Evolutionary conservation across 2,329 filamentous ascomycete species (phyloP).

Genomic region (Chaetomium olivaceum): DNA sequence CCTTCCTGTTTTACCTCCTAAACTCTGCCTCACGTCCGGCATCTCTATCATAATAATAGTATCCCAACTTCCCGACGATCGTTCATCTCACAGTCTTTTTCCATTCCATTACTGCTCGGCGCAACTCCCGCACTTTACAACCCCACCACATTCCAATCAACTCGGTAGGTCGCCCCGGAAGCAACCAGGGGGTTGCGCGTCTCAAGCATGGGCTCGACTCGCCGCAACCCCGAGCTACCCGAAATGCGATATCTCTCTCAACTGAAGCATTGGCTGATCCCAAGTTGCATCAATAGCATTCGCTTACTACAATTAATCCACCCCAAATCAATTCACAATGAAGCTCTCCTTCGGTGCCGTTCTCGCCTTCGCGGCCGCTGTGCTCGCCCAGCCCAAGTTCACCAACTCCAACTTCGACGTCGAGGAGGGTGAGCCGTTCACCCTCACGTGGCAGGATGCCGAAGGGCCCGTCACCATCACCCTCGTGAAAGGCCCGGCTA

Average conservation of each 20-base stretch:
- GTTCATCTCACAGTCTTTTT: slow-evolving; percentile 23
- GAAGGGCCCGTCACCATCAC: slow-evolving; percentile 45
- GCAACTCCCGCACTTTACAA: slow-evolving; percentile 11
- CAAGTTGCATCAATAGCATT: slow-evolving; percentile 14
- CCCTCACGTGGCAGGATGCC: slow-evolving; percentile 46
- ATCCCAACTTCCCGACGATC: slow-evolving; percentile 31
- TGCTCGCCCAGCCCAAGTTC: slow-evolving; percentile 35
- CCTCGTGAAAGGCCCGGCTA: slow-evolving; percentile 43
- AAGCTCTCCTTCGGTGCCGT: slow-evolving; percentile 43
- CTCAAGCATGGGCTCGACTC: background rate
- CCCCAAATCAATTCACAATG: slow-evolving; percentile 41
- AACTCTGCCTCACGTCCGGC: slow-evolving; percentile 10
- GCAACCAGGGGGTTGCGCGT: slow-evolving; percentile 1
- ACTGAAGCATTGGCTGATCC: slow-evolving; percentile 11
- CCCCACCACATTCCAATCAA: slow-evolving; percentile 21
- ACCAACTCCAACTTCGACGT: slow-evolving; percentile 39
- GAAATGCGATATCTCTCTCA: background rate
- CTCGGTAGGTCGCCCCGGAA: slow-evolving; percentile 18
- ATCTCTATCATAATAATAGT: slow-evolving; percentile 30
- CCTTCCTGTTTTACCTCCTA: slow-evolving; percentile 18
- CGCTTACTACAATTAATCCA: slow-evolving; percentile 26
- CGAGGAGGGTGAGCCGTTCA: slow-evolving; percentile 44
- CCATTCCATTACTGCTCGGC: slow-evolving; percentile 18
- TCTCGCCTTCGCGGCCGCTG: slow-evolving; percentile 40
- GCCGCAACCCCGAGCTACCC: background rate